Base-by-base conservation (phyloP, 2,329 filamentous ascomycete genomes). In the Aspergillus costaricaensis region DNA sequence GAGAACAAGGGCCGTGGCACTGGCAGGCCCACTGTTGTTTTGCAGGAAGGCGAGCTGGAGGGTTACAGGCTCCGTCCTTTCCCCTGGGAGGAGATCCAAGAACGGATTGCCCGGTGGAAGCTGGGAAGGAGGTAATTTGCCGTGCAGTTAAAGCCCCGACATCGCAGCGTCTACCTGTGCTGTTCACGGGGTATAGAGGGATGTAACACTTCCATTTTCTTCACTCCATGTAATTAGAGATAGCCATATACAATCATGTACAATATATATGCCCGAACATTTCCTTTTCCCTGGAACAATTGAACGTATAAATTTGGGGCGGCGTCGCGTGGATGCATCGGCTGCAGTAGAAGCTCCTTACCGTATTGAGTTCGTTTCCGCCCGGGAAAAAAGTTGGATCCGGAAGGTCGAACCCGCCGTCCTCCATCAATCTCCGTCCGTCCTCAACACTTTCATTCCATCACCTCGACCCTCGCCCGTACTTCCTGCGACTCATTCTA, bases 1-100 rank as follows among this genome's bases (percentile, higher is more conserved):
- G 72, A 85, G 63, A 98, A 97, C 74, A 74, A 80, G 0, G 94
- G 94, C 1, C 74, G 80, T 0, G 94, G 95, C 3, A 95, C 88
- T 64, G 95, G 95, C 14, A 89, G 91, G 19, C 95, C 95, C 4
- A 99, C 95, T 0, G 92, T 99, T 23, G 94, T 99, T 48, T 74
- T 99, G 70, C 94, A 98, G 81, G 94, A 97, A 80, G 92, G 92
- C 23, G 87, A 93, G 73, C 84, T 90, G 67, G 86, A 89, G 57
- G 88, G 88, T 0, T 82, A 89, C 27, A 87, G 82, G 70, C 83
- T 86, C 65, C 89, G 86, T 67, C 80, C 87, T 32, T 86, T 96
- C 75, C 83, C 83, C 25, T 98, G 95, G 93, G 89, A 90, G 55
- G 90, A 96, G 76, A 94, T 98, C 47, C 92, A 98, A 80, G 88